Evolutionary conservation across 139 green algal genomes (phyloP), one percentile per base, ranked within the genome.

Genomic region (Gonium pectorale): DNA sequence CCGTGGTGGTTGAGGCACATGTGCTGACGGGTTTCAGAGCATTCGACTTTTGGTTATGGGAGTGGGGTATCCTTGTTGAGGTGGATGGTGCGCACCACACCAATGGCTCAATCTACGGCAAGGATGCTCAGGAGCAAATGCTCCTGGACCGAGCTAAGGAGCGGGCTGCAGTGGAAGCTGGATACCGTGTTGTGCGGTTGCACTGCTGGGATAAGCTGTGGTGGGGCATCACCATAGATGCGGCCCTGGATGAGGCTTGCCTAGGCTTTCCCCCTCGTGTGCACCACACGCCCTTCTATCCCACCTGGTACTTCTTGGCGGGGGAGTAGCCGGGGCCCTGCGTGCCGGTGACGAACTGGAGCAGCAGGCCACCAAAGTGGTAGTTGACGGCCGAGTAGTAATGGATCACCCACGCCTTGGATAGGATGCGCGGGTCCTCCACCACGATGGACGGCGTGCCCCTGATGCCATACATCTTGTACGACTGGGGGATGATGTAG

Each of bases 371-470:
- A 3, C 63, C 63, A 4, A 44, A 44, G 9, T 27, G 33, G 33
- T 5, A 24, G 63, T 44, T 69, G 33, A 69, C 63, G 33, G 63
- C 63, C 33, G 63, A 69, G 63, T 43, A 43, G 63, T 69, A 69
- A 3, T 44, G 11, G 33, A 69, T 69, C 33, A 24, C 9, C 9
- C 33, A 27, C 17, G 22, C 15, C 54, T 63, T n/a, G 54, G 21
- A 27, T 22, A 63, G 27, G 54, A 63, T 29, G 54, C 54, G 54
- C 22, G 54, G 54, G 54, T 63, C 54, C 54, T 63, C 54, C 11
- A 29, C n/a, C 19, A 63, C 54, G 54, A 63, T 63, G 54, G 54
- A n/a, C 21, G 54, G 19, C 21, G 19, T 22, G 54, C 22, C 54
- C 7, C 21, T 29, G 17, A 63, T 6, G 11, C 21, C 22, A 19